Evolutionary conservation across 1,139 yeast genomes (phyloP), one percentile per base, ranked within the genome.

Genomic region (Meyerozyma carpophila): DNA sequence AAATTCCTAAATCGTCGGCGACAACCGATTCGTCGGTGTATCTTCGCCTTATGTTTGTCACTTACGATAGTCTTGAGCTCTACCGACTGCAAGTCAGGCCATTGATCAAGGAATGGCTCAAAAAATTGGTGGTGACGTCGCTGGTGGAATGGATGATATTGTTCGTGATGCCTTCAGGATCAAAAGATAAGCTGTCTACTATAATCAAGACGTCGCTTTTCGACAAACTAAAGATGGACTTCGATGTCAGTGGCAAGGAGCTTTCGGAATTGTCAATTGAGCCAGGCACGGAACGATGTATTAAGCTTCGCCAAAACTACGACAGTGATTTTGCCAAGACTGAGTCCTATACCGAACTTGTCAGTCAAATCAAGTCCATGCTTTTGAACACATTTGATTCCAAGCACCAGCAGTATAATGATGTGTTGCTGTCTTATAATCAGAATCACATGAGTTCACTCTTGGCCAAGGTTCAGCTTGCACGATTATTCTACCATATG

Each of bases 51-150:
- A 83, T 91, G 70, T 76, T 91, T 47, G 74, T 93, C 7, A 76
- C 77, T 46, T 77, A 84, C 47, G 82, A 80, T 8, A 79, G 77
- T 37, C 62, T 82, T 34, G 98, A 91, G 14, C 78, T 79, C 2
- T 93, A 93, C 61, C 73, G 95, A 50, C 65, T 84, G 1, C 86
- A 84, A 53, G 90, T 84, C 0, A 75, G 98, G 40, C 95, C 95
- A 1, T 70, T 89, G 54, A 78, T 91, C 27, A 73, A 76, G 43
- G 95, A 86, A 55, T 93, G 98, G 98, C 68, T 87, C 31, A 69
- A 71, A 42, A 65, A 73, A 14, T 64, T 74, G 41, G 77, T 84
- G 8, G 40, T 66, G 58, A 44, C 63, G 56, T 37, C 62, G 55
- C 37, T 65, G 68, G 47, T 81, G 8, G 87, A 84, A 46, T 85